Base-by-base conservation (phyloP, 2,329 filamentous ascomycete genomes). In the Paracamarosporium sp. region DNA sequence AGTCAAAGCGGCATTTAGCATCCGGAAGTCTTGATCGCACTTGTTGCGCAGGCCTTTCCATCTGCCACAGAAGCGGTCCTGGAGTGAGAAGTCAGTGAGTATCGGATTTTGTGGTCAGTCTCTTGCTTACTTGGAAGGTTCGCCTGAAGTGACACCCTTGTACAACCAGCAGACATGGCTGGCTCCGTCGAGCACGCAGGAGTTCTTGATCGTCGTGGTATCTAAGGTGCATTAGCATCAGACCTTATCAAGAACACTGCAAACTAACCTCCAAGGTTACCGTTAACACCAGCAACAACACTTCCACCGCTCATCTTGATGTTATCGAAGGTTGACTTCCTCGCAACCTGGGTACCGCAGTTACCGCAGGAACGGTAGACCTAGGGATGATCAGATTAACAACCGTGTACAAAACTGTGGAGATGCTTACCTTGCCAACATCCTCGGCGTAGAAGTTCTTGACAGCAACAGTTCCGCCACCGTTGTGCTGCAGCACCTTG, bases 401-500 rank as follows among this genome's bases (percentile, higher is more conserved):
- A 5, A 22, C 2, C 17, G 13, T 31, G 5, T 17, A 3, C 17
- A 11, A 7, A 22, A 20, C 4, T 17, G n/a, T 11, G 22, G 36
- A 17, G 8, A 22, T 8, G 13, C 31, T 22, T 17, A 75, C 22
- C 62, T 75, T 75, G 48, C 72, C 72, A 20, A 69, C 57, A 55
- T 69, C 61, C 51, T 69, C 47, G 24, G 58, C 66, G 47, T 60
- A 71, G 65, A 74, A 75, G 63, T 71, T 68, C 53, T 69, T 69
- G 33, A 75, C 63, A 9, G 62, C 58, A 15, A 75, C 65, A n/a
- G 67, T 72, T 22, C 72, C 72, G 20, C 36, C 64, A 13, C 71
- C 72, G 57, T 75, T 75, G 62, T 73, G 70, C 61, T 75, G 72
- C 17, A 75, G 50, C 9, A 75, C 69, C 53, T 74, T 75, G 57